These are phyloP conservation scores for Fomitopsis pinicola DNA, from an alignment of 1,284 basidiomycete species.

Conservation along the genomic window DNA sequence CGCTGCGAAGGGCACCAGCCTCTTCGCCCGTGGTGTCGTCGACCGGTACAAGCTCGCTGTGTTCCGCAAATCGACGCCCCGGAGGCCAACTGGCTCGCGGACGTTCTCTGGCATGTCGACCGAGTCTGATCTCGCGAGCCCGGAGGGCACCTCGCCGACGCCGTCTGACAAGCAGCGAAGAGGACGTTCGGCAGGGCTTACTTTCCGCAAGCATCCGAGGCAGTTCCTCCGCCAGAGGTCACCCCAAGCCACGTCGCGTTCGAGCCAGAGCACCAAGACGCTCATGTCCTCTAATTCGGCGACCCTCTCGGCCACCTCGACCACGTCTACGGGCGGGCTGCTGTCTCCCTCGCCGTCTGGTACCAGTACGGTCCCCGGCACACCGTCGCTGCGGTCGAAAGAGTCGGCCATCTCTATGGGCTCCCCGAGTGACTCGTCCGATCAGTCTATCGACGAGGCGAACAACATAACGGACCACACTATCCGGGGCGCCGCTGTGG, in stretches of 20 bases:
- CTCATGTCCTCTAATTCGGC: constrained; percentile 41
- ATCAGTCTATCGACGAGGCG: constrained; percentile 53
- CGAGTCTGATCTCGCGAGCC: constrained; percentile 38
- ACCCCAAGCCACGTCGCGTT: constrained; percentile 53
- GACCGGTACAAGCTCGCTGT: constrained; percentile 77
- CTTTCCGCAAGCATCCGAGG: constrained; percentile 66
- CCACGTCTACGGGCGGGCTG: constrained; percentile 35
- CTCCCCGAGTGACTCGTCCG: constrained; percentile 64
- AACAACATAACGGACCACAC: constrained; percentile 15
- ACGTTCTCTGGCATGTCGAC: constrained; percentile 57
- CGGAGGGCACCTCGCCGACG: constrained; percentile 38
- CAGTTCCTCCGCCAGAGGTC: constrained; percentile 69
- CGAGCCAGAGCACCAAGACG: constrained; percentile 43
- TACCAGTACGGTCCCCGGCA: constrained; percentile 35
- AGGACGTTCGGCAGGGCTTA: constrained; percentile 59
- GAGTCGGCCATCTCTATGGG: constrained; percentile 70
- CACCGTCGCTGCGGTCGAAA: constrained; percentile 75
- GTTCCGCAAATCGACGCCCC: constrained; percentile 75
- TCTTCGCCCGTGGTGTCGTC: constrained; percentile 81
- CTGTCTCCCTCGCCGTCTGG: constrained; percentile 57
- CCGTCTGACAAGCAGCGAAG: constrained; percentile 57
- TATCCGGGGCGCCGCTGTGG: constrained; percentile 17
- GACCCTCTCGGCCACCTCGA: constrained; percentile 39
- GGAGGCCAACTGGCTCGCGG: constrained; percentile 32
- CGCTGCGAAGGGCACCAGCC: constrained; percentile 61